Base-by-base conservation (phyloP, 1,284 basidiomycete species). In the Phlebopus sp. region DNA sequence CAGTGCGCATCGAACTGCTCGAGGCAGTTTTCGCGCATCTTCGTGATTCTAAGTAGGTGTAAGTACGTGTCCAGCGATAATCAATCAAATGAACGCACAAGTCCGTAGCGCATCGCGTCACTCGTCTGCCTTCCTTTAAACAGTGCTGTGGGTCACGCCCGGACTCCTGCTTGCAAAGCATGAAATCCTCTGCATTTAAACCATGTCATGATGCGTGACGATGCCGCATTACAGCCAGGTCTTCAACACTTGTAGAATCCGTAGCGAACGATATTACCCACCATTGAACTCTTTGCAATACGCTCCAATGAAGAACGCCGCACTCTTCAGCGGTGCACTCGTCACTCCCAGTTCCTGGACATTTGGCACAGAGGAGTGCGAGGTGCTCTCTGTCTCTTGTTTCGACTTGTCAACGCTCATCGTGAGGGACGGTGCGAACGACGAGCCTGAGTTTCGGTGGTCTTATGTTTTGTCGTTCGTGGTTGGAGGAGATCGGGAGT, bases 261-360 rank as follows among this genome's bases (percentile, higher is more conserved):
- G 19, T 23, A 18, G 2, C 14, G 17, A 36, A 7, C 14, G 32
- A 13, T 4, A 23, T 3, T 18, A 77, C 86, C 55, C 61, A 95
- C 95, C 97, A 73, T 97, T 98, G 75, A 88, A 96, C 52, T 93
- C 90, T 73, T 93, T 92, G 82, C 96, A 99, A 68, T 92, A 82
- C 44, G 91, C 86, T 31, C 94, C 97, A 66, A 99, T 87, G 76
- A 98, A 98, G 82, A 98, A 99, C 11, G 92, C 87, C 4, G 96
- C 94, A 57, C 89, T 92, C 78, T 99, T 98, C 60, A 99, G 76
- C 4, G 97, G 97, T 46, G 88, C 97, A 56, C 92, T 97, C 2
- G 93, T 94, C 39, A 77, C 79, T 46, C 96, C 97, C 43, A 99
- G 73, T 73, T 99, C 97, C 54, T 85, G 78, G 23, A 98, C 92